Evolutionary conservation across 208 protist genomes (phyloP).

Genomic region (Leishmania tarentolae): DNA sequence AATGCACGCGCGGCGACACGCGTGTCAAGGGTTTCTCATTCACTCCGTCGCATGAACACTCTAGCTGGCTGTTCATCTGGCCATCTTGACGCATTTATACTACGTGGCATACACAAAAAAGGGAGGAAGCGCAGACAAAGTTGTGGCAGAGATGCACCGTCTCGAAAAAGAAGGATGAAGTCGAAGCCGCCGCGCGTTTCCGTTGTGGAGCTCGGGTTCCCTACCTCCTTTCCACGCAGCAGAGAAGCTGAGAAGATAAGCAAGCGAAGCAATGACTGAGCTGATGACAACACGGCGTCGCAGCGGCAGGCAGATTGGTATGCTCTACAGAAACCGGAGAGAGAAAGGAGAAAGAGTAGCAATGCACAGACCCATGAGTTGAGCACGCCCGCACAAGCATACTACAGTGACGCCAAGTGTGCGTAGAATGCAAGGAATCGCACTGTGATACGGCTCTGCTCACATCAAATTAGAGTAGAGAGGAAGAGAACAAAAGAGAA

Average conservation of each 20-base stretch:
- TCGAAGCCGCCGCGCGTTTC: background rate
- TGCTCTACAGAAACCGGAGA: background rate
- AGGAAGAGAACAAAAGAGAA: background rate
- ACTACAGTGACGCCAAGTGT: background rate
- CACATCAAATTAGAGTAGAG: background rate
- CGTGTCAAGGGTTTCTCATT: constrained; percentile 11
- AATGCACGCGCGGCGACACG: constrained; percentile 8
- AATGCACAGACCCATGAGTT: background rate
- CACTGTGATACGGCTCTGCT: background rate
- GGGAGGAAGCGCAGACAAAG: background rate
- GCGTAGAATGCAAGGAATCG: background rate
- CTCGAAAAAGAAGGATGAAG: background rate
- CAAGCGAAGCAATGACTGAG: background rate
- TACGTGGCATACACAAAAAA: constrained; percentile 3
- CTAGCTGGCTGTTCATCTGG: constrained; percentile 26
- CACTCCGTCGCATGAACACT: constrained; percentile 22
- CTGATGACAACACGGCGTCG: background rate
- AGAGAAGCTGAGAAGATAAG: background rate
- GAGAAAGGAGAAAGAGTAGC: background rate
- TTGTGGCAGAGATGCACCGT: background rate
- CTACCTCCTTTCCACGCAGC: background rate
- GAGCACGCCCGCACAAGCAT: background rate
- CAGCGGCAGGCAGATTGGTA: background rate
- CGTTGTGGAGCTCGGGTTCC: background rate
- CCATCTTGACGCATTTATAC: constrained; percentile 30